Percentiles rank a stretch among this genome's conserved stretches.
These are phyloP conservation scores for Apiospora koreana DNA, from an alignment of 2,329 filamentous ascomycete species.

Conservation along the genomic window DNA sequence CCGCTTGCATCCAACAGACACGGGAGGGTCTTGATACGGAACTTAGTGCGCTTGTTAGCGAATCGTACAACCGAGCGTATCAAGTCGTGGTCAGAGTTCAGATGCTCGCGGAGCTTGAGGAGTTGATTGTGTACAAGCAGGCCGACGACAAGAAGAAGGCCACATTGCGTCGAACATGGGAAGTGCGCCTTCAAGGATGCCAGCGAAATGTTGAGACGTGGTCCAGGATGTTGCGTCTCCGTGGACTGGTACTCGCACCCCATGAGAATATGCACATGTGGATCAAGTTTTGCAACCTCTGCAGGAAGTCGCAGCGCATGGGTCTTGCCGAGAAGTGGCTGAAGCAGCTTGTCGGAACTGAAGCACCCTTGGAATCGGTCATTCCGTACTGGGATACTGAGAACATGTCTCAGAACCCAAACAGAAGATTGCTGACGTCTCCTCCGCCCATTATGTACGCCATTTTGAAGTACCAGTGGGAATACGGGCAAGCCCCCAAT, in stretches of 20 bases:
- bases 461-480: slow-evolving; percentile 97
- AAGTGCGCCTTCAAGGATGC: slow-evolving; percentile 89
- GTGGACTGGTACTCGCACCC: slow-evolving; percentile 87
- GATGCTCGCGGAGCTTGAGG: slow-evolving; percentile 97
- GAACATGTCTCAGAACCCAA: not conserved
- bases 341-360: slow-evolving; percentile 80
- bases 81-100: slow-evolving; percentile 97
- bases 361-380: slow-evolving; percentile 61
- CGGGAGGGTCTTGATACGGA: slow-evolving; percentile 94
- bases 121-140: slow-evolving; percentile 98
- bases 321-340: slow-evolving; percentile 94
- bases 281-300: slow-evolving; percentile 99
- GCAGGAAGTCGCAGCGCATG: slow-evolving; percentile 92
- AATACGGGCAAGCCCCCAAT: slow-evolving; percentile 66
- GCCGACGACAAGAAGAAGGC: slow-evolving; percentile 86
- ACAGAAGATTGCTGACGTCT: not conserved
- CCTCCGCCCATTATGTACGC: slow-evolving; percentile 88
- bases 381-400: slow-evolving; percentile 60
- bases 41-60: slow-evolving; percentile 91
- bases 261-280: slow-evolving; percentile 98
- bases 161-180: slow-evolving; percentile 93
- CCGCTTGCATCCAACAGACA: slow-evolving; percentile 86
- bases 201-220: slow-evolving; percentile 98
- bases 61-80: slow-evolving; percentile 97
- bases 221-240: slow-evolving; percentile 96